Percentiles rank a stretch among this genome's conserved stretches.
These are phyloP conservation scores for Tuber borchii DNA, from an alignment of 495 filamentous ascomycete species.

Conservation along the genomic window DNA sequence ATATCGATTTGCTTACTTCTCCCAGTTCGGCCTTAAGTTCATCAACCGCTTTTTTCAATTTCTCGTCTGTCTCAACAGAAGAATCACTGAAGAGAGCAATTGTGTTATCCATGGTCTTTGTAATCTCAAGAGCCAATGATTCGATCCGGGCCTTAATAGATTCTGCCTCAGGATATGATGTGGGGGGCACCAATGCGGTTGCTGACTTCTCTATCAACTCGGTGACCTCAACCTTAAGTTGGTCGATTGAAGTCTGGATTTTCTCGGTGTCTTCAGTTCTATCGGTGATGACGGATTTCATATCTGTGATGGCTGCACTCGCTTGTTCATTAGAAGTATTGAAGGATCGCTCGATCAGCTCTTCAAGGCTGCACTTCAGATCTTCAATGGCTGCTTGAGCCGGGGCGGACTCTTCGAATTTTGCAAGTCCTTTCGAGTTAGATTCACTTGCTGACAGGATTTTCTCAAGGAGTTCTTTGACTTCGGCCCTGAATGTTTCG, in stretches of 20 bases:
- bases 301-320: conserved; percentile 22
- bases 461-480: conserved; percentile 33
- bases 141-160: conserved; percentile 51
- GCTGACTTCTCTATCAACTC: conserved; percentile 50
- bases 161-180: conserved; percentile 60
- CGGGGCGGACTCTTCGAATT: conserved; percentile 28
- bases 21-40: conserved; percentile 30
- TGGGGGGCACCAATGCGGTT: conserved; percentile 64
- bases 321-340: conserved; percentile 31
- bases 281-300: conserved; percentile 46
- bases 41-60: conserved; percentile 29
- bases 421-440: conserved; percentile 22
- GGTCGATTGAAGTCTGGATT: conserved; percentile 59
- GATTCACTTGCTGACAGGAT: conserved; percentile 20
- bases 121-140: conserved; percentile 50
- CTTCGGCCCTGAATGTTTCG: conserved; percentile 30
- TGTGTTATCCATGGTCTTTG: conserved; percentile 64
- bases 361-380: conserved; percentile 29
- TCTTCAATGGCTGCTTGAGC: conserved; percentile 26
- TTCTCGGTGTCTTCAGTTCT: conserved; percentile 61
- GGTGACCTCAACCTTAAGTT: conserved; percentile 55
- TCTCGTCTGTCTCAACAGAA: conserved; percentile 26
- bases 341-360: conserved; percentile 33
- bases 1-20: conserved; percentile 35
- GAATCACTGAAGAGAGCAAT: conserved; percentile 45